These are phyloP conservation scores for Penicillium odoratum DNA, from an alignment of 495 filamentous ascomycete genomes.

Conservation along the genomic window DNA sequence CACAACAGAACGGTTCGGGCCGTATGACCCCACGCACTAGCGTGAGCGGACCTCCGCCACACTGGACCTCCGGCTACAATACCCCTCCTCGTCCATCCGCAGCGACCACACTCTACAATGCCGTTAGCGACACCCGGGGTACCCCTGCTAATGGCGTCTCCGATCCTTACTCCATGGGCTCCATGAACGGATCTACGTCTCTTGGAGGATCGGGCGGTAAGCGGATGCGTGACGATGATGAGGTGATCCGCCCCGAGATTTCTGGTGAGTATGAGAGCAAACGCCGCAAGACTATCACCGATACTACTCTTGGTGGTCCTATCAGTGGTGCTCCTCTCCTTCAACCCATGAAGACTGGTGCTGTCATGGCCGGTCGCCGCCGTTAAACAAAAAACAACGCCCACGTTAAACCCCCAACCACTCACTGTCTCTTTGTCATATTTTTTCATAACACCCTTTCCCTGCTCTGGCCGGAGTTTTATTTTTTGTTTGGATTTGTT, in stretches of 20 bases:
- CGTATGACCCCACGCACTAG: slow-evolving; percentile 80
- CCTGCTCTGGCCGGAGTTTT: slow-evolving; percentile 20
- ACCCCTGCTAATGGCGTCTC: slow-evolving; percentile 63
- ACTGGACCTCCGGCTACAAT: slow-evolving; percentile 76
- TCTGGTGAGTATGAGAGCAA: slow-evolving; percentile 69
- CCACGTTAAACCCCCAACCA: not conserved
- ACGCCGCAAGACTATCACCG: slow-evolving; percentile 77
- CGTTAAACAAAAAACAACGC: slow-evolving; percentile 25
- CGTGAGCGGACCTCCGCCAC: slow-evolving; percentile 56
- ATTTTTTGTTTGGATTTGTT: slow-evolving; percentile 21
- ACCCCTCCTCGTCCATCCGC: slow-evolving; percentile 75
- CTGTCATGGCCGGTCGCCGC: slow-evolving; percentile 35
- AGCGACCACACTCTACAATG: slow-evolving; percentile 83
- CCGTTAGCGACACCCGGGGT: slow-evolving; percentile 81
- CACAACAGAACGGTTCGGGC: slow-evolving; percentile 84
- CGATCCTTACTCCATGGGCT: slow-evolving; percentile 66
- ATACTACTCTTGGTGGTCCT: slow-evolving; percentile 51
- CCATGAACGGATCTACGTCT: slow-evolving; percentile 60
- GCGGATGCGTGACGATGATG: slow-evolving; percentile 74
- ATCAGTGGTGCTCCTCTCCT: slow-evolving; percentile 43
- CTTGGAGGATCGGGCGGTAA: slow-evolving; percentile 60
- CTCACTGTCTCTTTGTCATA: slow-evolving; percentile 6
- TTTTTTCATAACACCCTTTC: slow-evolving; percentile 5
- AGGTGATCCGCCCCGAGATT: slow-evolving; percentile 70
- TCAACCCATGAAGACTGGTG: slow-evolving; percentile 48